phyloP scores from a whole-genome alignment of 2,329 filamentous ascomycete genomes.

The Ascochyta viciae-villosae region DNA sequence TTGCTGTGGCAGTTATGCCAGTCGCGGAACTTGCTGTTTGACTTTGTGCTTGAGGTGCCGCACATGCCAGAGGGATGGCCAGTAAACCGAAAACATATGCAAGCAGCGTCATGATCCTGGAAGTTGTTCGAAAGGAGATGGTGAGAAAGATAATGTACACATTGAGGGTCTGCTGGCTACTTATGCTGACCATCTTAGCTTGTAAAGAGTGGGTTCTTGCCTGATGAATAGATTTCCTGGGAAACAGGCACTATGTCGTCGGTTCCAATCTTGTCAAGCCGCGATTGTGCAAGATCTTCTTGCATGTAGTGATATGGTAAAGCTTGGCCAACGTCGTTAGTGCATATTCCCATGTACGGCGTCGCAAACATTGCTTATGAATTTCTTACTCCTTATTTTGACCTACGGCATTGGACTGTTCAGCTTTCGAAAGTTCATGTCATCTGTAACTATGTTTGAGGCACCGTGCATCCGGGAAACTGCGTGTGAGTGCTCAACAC shows the following conservation, averaged over 20 bases:
- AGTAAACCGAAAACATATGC: neutral
- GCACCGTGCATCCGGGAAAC: neutral
- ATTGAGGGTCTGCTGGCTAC: neutral
- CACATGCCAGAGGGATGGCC: neutral
- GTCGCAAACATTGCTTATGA: no score
- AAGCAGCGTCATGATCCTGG: neutral
- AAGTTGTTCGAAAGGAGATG: neutral
- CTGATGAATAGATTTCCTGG: neutral
- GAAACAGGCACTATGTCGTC: neutral
- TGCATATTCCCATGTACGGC: neutral
- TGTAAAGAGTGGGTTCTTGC: neutral
- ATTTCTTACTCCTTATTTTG: neutral
- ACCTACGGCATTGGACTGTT: no score
- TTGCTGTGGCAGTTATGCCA: neutral
- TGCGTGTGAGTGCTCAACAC: neutral
- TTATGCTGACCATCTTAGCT: neutral
- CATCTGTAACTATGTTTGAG: no score
- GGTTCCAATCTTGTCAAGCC: neutral
- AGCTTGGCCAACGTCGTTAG: constrained; percentile 5
- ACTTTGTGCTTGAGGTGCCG: constrained; percentile 9
- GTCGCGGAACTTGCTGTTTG: neutral
- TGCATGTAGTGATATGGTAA: constrained; percentile 1
- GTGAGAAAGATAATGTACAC: neutral
- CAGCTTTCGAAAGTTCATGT: no score
- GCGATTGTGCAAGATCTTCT: neutral